phyloP scores from a whole-genome alignment of 768 basidiomycete species.

The Suillus sp. region DNA sequence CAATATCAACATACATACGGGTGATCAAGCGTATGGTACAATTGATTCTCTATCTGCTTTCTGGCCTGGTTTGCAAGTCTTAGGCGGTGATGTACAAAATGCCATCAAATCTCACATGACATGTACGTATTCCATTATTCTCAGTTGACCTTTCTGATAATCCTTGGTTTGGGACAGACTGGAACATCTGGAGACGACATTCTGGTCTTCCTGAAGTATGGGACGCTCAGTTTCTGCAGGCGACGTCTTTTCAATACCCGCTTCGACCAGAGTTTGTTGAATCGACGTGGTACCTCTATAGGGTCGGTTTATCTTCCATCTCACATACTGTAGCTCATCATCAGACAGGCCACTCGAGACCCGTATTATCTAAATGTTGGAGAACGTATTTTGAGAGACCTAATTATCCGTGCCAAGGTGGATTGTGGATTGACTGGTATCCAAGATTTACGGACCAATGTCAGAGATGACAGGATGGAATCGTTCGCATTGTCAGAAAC shows the following conservation, averaged over 20 bases:
- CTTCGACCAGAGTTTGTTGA: slow-evolving; percentile 92
- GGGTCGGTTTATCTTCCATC: slow-evolving; percentile 46
- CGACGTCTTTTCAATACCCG: slow-evolving; percentile 78
- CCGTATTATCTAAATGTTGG: slow-evolving; percentile 92
- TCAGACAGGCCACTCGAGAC: slow-evolving; percentile 82
- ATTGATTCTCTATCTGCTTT: slow-evolving; percentile 97
- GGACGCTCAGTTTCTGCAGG: slow-evolving; percentile 72
- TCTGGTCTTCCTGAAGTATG: slow-evolving; percentile 92
- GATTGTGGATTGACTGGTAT: slow-evolving; percentile 87
- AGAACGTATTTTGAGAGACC: slow-evolving; percentile 78
- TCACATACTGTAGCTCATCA: slow-evolving; percentile 12
- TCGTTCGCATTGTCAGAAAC: slow-evolving; percentile 95
- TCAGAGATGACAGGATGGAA: slow-evolving; percentile 94
- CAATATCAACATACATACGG: slow-evolving; percentile 76
- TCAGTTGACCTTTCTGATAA: slow-evolving; percentile 6
- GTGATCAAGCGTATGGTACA: slow-evolving; percentile 72
- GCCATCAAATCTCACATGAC: slow-evolving; percentile 91
- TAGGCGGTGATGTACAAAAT: slow-evolving; percentile 82
- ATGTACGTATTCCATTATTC: slow-evolving; percentile 50
- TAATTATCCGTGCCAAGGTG: slow-evolving; percentile 74
- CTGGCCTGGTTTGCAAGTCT: slow-evolving; percentile 94
- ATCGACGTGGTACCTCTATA: slow-evolving; percentile 94
- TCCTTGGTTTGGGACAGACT: slow-evolving; percentile 53
- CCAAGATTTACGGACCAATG: slow-evolving; percentile 72
- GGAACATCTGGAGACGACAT: slow-evolving; percentile 89